These are phyloP conservation scores for Sophora flavescens DNA, from an alignment of 306 rosid genomes.

Conservation along the genomic window DNA sequence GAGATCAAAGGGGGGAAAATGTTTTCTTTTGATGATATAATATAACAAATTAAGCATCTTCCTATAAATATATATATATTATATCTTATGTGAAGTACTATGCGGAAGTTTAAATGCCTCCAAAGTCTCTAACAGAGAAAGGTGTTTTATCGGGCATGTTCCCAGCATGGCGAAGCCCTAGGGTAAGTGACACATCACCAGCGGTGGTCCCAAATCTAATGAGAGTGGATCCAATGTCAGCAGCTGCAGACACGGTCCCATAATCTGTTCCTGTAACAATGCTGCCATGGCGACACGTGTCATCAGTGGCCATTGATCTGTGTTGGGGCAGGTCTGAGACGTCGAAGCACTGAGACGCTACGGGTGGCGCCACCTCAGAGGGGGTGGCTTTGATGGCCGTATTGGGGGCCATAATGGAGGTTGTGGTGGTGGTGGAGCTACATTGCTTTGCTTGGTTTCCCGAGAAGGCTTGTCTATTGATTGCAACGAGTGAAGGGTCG, in stretches of 20 bases:
- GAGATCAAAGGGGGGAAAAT: conserved; percentile 7
- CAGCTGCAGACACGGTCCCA: conserved; percentile 67
- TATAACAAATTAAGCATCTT: conserved; percentile 35
- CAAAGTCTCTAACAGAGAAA: conserved; percentile 86
- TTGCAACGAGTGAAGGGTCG: conserved; percentile 74
- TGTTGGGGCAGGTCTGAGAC: conserved; percentile 47
- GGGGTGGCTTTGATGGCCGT: conserved; percentile 43
- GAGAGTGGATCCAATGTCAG: conserved; percentile 71
- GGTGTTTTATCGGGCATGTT: conserved; percentile 73
- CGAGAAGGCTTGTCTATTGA: conserved; percentile 68
- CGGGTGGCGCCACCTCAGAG: conserved; percentile 59
- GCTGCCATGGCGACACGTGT: conserved; percentile 72
- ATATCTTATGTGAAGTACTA: conserved; percentile 22
- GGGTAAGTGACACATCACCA: conserved; percentile 97
- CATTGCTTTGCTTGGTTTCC: conserved; percentile 65
- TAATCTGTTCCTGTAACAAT: conserved; percentile 55
- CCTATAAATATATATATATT: conserved; percentile 45
- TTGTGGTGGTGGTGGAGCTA: conserved; percentile 43
- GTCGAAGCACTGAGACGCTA: conserved; percentile 44
- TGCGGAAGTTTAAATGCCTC: conserved; percentile 58
- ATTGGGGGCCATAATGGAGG: background rate
- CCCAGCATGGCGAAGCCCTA: conserved; percentile 97
- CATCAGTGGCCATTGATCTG: conserved; percentile 51
- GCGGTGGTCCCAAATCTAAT: conserved; percentile 86
- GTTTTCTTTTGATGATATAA: conserved; percentile 33